Conservation (phyloP, 1,284 basidiomycete species). For the Coriolopsis trogii region DNA sequence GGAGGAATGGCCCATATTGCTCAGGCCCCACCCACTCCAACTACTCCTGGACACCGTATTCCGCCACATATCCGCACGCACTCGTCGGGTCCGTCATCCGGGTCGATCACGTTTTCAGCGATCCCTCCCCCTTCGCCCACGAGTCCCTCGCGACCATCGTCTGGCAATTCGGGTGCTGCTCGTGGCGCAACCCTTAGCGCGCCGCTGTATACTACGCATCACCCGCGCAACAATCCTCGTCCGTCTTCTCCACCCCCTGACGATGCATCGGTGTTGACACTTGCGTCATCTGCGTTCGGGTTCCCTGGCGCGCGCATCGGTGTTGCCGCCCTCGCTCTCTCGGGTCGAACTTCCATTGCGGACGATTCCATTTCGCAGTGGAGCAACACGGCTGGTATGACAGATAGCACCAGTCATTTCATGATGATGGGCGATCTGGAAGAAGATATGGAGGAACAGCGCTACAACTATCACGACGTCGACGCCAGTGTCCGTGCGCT, state of each 20-base stretch:
- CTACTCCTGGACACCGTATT: conserved; percentile 51
- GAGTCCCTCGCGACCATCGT: conserved; percentile 49
- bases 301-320: conserved; percentile 53
- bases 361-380: conserved; percentile 76
- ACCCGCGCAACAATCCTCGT: conserved; percentile 93
- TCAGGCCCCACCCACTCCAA: conserved; percentile 70
- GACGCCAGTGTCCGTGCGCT: conserved; percentile 81
- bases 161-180: conserved; percentile 32
- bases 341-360: conserved; percentile 38
- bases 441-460: conserved; percentile 30
- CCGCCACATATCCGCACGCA: conserved; percentile 60
- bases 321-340: conserved; percentile 28
- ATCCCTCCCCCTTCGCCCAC: conserved; percentile 53
- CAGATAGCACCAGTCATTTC: conserved; percentile 69
- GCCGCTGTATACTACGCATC: conserved; percentile 87
- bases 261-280: conserved; percentile 90
- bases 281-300: conserved; percentile 91
- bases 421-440: conserved; percentile 56
- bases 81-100: conserved; percentile 55
- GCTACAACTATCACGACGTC: conserved; percentile 62
- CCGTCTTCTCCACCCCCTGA: conserved; percentile 89
- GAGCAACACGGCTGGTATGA: conserved; percentile 44
- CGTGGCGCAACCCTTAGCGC: conserved; percentile 59
- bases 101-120: conserved; percentile 72
- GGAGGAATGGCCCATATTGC: conserved; percentile 90